These are phyloP conservation scores for Talaromyces sp. DNA, from an alignment of 2,329 filamentous ascomycete genomes.

Conservation along the genomic window DNA sequence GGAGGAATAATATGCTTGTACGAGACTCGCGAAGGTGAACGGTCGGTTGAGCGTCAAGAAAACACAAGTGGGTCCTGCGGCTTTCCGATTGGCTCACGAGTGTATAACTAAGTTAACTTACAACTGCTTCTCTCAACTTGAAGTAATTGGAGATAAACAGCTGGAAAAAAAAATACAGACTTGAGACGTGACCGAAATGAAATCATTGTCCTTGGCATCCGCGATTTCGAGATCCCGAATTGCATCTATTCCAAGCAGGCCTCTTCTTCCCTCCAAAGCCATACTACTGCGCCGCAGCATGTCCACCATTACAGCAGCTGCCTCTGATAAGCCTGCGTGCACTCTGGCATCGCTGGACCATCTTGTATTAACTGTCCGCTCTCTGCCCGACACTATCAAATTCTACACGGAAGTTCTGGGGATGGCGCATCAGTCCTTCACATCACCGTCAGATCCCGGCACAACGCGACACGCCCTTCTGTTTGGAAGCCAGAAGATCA, in stretches of 20 bases:
- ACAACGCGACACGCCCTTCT: conserved; percentile 48
- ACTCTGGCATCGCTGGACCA: conserved; percentile 50
- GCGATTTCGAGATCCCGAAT: not conserved
- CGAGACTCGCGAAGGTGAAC: not conserved
- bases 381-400: conserved; percentile 45
- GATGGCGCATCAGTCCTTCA: conserved; percentile 54
- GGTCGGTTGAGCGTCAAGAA: not conserved
- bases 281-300: not conserved
- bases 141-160: not conserved
- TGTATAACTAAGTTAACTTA: not conserved
- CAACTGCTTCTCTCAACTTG: not conserved
- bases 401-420: conserved; percentile 56
- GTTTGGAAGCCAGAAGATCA: conserved; percentile 59
- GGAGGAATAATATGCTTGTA: not conserved
- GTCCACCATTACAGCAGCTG: not conserved
- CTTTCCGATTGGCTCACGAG: conserved; percentile 7
- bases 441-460: conserved; percentile 34
- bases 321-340: conserved; percentile 8
- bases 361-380: conserved; percentile 55
- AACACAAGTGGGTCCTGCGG: not conserved
- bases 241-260: not conserved
- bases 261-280: not conserved
- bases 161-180: not conserved
- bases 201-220: not conserved
- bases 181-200: not conserved